Evolutionary conservation across 2,329 filamentous ascomycete genomes (phyloP).

Genomic region (Alternaria novae-zelandiae): DNA sequence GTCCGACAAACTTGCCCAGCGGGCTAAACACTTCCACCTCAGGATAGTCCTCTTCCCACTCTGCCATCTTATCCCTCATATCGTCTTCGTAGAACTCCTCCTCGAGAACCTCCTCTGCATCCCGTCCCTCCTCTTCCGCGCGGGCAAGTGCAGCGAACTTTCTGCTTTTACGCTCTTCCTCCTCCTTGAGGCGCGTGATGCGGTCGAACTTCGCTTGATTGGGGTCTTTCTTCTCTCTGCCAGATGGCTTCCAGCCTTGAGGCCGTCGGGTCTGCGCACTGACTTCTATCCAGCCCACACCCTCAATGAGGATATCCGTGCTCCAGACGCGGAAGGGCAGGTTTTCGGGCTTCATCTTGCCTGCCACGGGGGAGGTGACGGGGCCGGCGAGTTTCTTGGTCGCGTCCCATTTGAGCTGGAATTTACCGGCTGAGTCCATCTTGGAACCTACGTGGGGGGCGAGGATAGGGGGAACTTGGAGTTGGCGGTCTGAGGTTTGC

Average conservation of each 20-base stretch:
- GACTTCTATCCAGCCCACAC: slow-evolving; percentile 91
- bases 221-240: slow-evolving; percentile 58
- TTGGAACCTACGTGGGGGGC: slow-evolving; percentile 45
- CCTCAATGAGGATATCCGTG: slow-evolving; percentile 87
- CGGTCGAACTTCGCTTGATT: slow-evolving; percentile 32
- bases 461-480: slow-evolving; percentile 69
- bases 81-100: slow-evolving; percentile 27
- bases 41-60: slow-evolving; percentile 59
- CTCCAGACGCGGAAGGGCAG: slow-evolving; percentile 82
- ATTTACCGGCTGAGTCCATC: slow-evolving; percentile 68
- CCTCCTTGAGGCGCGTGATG: slow-evolving; percentile 6
- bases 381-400: slow-evolving; percentile 80
- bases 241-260: slow-evolving; percentile 38
- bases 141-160: slow-evolving; percentile 28
- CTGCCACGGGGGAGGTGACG: slow-evolving; percentile 68
- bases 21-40: slow-evolving; percentile 85
- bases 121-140: slow-evolving; percentile 17
- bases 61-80: slow-evolving; percentile 18
- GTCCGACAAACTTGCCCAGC: slow-evolving; percentile 77
- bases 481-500: slow-evolving; percentile 58
- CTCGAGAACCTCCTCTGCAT: slow-evolving; percentile 41
- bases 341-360: slow-evolving; percentile 67
- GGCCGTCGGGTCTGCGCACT: slow-evolving; percentile 74
- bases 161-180: slow-evolving; percentile 17
- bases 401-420: slow-evolving; percentile 79